Percentiles rank a stretch among this genome's conserved stretches.
These are phyloP conservation scores for Clitocybe nebularis DNA, from an alignment of 1,284 basidiomycete species.

Conservation along the genomic window DNA sequence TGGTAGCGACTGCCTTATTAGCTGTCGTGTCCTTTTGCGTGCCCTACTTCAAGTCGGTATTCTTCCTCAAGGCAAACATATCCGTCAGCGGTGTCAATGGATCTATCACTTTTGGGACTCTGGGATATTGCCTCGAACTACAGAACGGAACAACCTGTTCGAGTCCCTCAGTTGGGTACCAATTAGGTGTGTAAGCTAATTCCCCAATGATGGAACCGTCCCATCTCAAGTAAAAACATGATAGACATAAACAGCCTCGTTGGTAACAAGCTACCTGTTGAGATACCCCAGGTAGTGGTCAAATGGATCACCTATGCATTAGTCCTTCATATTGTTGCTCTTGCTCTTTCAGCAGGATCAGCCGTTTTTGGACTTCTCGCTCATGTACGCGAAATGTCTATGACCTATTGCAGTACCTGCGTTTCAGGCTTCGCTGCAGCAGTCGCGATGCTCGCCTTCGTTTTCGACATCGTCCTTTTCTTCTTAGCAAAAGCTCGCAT, in stretches of 20 bases:
- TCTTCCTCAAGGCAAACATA: conserved; percentile 77
- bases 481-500: conserved; percentile 80
- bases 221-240: conserved; percentile 14
- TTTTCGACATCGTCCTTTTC: conserved; percentile 85
- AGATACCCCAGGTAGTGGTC: conserved; percentile 76
- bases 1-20: conserved; percentile 70
- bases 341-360: conserved; percentile 66
- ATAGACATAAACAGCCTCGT: conserved; percentile 79
- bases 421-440: conserved; percentile 75
- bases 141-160: conserved; percentile 64
- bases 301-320: conserved; percentile 91
- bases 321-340: conserved; percentile 83
- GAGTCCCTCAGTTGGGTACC: conserved; percentile 75
- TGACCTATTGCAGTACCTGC: conserved; percentile 81
- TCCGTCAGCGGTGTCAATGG: conserved; percentile 47
- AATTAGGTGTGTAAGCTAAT: conserved; percentile 61
- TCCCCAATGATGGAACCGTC: conserved; percentile 3
- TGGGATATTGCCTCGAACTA: conserved; percentile 77
- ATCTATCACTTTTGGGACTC: conserved; percentile 73
- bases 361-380: conserved; percentile 79
- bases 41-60: conserved; percentile 79
- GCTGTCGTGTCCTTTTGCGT: conserved; percentile 84
- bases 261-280: conserved; percentile 53
- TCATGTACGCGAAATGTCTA: conserved; percentile 80
- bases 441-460: conserved; percentile 74